Evolutionary conservation across 2,329 filamentous ascomycete genomes (phyloP).

Genomic region (Cryphonectria radicalis): DNA sequence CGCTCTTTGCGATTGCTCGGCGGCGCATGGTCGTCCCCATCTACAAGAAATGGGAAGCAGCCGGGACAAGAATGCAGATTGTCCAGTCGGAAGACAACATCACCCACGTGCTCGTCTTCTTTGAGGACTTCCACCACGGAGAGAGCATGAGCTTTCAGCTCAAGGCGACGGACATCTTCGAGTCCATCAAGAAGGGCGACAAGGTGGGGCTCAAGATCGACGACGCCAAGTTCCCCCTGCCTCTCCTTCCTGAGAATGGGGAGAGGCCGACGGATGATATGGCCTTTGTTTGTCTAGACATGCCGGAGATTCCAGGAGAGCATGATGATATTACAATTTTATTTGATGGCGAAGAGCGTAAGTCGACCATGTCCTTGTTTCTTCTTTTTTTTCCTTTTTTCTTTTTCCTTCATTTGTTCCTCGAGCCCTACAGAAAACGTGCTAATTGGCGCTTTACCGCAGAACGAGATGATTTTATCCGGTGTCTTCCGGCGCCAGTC

Average conservation of each 20-base stretch:
- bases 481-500: conserved; percentile 59
- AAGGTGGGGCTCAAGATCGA: conserved; percentile 79
- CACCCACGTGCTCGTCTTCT: conserved; percentile 81
- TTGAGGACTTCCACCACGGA: conserved; percentile 84
- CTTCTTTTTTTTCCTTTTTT: no score
- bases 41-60: conserved; percentile 92
- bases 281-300: conserved; percentile 82
- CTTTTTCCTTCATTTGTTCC: no score
- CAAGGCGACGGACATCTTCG: conserved; percentile 82
- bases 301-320: conserved; percentile 87
- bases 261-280: conserved; percentile 59
- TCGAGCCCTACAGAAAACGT: no score
- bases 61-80: conserved; percentile 78
- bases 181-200: conserved; percentile 65
- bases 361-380: conserved; percentile 41
- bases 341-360: conserved; percentile 80
- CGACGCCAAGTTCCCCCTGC: conserved; percentile 88
- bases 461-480: conserved; percentile 60
- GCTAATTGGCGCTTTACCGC: conserved; percentile 32
- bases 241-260: conserved; percentile 57
- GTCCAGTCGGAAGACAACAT: conserved; percentile 72
- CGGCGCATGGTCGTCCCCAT: conserved; percentile 89
- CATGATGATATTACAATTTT: conserved; percentile 88
- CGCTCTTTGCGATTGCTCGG: conserved; percentile 79
- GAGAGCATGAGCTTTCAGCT: conserved; percentile 88